These are phyloP conservation scores for Sporobolomyces roseus DNA, from an alignment of 768 basidiomycete genomes.

Conservation along the genomic window DNA sequence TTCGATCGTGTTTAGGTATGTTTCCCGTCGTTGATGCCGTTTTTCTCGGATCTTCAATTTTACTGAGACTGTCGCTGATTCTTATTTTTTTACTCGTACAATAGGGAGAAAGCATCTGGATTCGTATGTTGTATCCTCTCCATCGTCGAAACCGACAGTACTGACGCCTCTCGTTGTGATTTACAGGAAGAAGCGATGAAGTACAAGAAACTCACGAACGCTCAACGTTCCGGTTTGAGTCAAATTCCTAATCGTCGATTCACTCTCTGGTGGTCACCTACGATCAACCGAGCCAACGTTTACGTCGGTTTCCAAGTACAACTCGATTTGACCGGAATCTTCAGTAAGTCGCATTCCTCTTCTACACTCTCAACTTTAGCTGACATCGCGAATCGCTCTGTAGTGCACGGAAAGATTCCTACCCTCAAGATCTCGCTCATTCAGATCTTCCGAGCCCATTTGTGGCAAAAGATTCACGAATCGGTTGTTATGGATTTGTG, in stretches of 20 bases:
- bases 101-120: no score
- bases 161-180: no score
- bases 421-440: constrained; percentile 98
- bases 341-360: constrained; percentile 59
- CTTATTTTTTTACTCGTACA: no score
- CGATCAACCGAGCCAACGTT: constrained; percentile 98
- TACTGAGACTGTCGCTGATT: no score
- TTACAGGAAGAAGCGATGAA: constrained; percentile 52
- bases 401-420: constrained; percentile 91
- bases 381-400: constrained; percentile 44
- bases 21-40: no score
- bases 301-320: constrained; percentile 99
- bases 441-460: constrained; percentile 98
- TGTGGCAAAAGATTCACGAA: constrained; percentile 96
- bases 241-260: constrained; percentile 90
- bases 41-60: no score
- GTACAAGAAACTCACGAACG: constrained; percentile 72
- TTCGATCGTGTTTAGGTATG: no score
- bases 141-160: no score
- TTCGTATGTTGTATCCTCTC: no score
- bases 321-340: constrained; percentile 92
- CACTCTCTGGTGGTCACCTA: constrained; percentile 79
- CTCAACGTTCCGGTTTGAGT: constrained; percentile 94
- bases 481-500: constrained; percentile 57
- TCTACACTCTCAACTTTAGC: neutral